Conservation (phyloP, 2,329 filamentous ascomycete species). For the Pseudofabraea citricarpa region DNA sequence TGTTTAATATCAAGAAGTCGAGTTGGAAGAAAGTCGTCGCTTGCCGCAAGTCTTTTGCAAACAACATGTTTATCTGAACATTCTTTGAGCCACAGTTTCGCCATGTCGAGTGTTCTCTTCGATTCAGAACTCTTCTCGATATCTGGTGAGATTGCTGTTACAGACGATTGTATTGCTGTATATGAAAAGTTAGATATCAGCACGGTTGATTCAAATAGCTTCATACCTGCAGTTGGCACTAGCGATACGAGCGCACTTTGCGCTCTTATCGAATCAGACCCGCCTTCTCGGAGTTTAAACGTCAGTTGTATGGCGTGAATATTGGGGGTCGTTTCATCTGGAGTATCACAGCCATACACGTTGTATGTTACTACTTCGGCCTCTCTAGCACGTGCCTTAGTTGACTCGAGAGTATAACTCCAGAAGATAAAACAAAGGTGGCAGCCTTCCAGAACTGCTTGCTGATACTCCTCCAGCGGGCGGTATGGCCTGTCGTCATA, state of each 20-base stretch:
- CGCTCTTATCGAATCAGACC: neutral
- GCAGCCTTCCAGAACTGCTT: neutral
- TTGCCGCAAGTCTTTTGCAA: neutral
- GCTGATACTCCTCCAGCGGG: neutral
- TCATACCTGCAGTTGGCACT: neutral
- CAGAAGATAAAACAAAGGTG: neutral
- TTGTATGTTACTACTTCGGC: neutral
- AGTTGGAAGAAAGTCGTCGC: neutral
- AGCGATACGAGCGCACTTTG: neutral
- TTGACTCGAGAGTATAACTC: neutral
- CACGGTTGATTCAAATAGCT: neutral
- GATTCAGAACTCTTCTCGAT: neutral
- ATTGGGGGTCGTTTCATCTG: neutral
- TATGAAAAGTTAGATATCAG: neutral
- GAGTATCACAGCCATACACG: neutral
- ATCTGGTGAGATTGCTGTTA: neutral
- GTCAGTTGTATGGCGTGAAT: too few species aligned
- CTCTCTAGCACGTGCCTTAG: neutral
- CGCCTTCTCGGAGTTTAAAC: too few species aligned
- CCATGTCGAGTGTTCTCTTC: neutral
- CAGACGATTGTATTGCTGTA: neutral
- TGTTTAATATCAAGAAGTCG: neutral
- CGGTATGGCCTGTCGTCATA: neutral
- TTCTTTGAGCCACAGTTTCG: constrained; percentile 1
- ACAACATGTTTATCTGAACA: neutral